Conservation (phyloP, 352 stramenopile genomes). For the Plasmopara halstedii region DNA sequence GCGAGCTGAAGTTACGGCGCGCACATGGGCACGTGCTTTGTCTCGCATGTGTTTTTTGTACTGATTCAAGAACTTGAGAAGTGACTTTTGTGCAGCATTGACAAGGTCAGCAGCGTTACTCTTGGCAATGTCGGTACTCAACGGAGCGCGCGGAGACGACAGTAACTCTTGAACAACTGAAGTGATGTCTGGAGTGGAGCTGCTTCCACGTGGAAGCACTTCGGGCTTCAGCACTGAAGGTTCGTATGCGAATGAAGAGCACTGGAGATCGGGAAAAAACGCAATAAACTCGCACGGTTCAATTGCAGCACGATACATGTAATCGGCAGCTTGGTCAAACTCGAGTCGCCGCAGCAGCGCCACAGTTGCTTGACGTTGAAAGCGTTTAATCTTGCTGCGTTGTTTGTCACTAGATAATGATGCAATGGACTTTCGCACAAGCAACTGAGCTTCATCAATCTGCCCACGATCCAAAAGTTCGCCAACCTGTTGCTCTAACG, state of each 20-base stretch:
- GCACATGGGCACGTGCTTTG: conserved; percentile 36
- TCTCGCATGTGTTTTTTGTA: conserved; percentile 83
- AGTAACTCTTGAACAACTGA: conserved; percentile 72
- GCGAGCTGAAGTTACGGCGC: conserved; percentile 27
- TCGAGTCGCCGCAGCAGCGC: conserved; percentile 70
- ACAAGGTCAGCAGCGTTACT: conserved; percentile 50
- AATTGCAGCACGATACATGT: conserved; percentile 81
- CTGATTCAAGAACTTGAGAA: conserved; percentile 74
- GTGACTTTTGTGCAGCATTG: conserved; percentile 49
- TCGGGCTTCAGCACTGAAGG: conserved; percentile 75
- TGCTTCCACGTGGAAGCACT: conserved; percentile 66
- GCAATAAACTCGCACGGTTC: conserved; percentile 82
- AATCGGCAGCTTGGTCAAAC: conserved; percentile 69
- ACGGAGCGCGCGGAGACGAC: conserved; percentile 29
- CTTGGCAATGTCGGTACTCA: conserved; percentile 57
- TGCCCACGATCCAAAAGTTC: conserved; percentile 78
- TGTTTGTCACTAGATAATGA: conserved; percentile 74
- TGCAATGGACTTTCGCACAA: conserved; percentile 77
- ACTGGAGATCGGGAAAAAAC: conserved; percentile 81
- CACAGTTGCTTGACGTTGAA: conserved; percentile 78
- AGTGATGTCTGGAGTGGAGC: conserved; percentile 65
- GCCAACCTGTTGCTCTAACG: conserved; percentile 74
- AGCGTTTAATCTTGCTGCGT: conserved; percentile 83
- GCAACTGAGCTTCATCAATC: conserved; percentile 78
- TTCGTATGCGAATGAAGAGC: conserved; percentile 77